Base-by-base conservation (phyloP, 352 stramenopile species). In the Thraustochytrium sp. region DNA sequence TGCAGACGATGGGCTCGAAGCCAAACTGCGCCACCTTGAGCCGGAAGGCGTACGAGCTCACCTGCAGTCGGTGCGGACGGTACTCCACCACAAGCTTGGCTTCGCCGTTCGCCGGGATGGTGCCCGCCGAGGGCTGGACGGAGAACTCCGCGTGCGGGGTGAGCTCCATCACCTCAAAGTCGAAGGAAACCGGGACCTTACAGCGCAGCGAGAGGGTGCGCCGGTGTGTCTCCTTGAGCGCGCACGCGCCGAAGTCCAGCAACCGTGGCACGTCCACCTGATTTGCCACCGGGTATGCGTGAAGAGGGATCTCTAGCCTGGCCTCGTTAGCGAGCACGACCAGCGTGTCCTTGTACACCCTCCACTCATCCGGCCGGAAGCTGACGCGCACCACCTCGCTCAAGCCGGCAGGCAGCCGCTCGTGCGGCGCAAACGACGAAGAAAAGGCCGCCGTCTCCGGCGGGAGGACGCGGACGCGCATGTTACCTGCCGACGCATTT, bases 281-380 rank as follows among this genome's bases (percentile, higher is more conserved):
- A 72, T 95, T 95, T 46, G 93, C 86, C 29, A 93, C 91, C 13
- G 92, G 92, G 64, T 96, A 96, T 2, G 90, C 92, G 76, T 96
- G 92, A 13, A 96, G 56, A 36, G 92, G 92, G 34, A 96, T 86
- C 46, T 94, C 82, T 8, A 90, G 88, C 54, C 86, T 88, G 40
- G 94, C 87, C 68, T 93, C 90, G 76, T 90, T 91, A 21, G 85
- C 86, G 21, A 34, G 11, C 61, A 96, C 88, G 44, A 92, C 87
- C 54, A 96, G 85, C 65, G 89, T 94, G 87, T 96, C 92, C 87
- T 95, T 94, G 86, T 96, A 93, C 86, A 96, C 96, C 74, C 94
- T 91, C 64, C 92, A 94, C 46, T 92, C 89, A 4, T 78, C 63
- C 0, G 92, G 88, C 3, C 83, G 86, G 86, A 95, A 96, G 0